These are phyloP conservation scores for Cucurbita moschata DNA, from an alignment of 306 rosid species.

Conservation along the genomic window DNA sequence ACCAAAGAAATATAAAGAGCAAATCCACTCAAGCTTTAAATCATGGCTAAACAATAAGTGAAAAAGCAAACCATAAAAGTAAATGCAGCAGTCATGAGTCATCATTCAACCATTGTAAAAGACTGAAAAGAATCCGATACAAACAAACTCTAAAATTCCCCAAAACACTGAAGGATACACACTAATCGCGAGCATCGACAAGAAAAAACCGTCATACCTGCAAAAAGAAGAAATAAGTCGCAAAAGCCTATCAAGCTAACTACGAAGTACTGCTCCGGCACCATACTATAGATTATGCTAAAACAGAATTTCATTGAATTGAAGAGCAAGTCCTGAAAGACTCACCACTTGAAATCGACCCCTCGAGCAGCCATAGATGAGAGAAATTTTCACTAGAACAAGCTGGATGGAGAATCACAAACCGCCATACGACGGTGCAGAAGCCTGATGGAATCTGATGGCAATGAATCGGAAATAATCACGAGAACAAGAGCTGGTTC, in stretches of 20 bases:
- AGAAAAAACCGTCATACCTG: conserved; percentile 96
- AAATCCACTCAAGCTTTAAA: not conserved
- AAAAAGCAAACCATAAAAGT: not conserved
- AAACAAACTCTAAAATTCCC: not conserved
- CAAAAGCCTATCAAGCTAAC: not conserved
- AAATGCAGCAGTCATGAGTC: not conserved
- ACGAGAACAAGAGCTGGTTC: not conserved
- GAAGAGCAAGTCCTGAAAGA: not conserved
- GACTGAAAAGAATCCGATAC: not conserved
- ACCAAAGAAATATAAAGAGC: not conserved
- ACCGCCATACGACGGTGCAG: not conserved
- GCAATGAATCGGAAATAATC: not conserved
- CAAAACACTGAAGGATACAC: conserved; percentile 60
- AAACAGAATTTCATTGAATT: not conserved
- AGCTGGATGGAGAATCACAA: not conserved
- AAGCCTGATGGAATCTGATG: not conserved
- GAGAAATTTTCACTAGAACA: not conserved
- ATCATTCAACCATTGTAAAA: not conserved
- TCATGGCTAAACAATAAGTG: not conserved
- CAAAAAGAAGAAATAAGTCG: not conserved
- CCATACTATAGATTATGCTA: not conserved
- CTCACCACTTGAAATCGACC: conserved; percentile 87
- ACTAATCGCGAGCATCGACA: conserved; percentile 97
- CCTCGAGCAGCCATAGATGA: conserved; percentile 68
- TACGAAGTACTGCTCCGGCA: not conserved